Percentiles rank a stretch among this genome's conserved stretches.
phyloP scores from a whole-genome alignment of 225 moss, liverwort and hornwort genomes.

The Pseudoscleropodium purum region DNA sequence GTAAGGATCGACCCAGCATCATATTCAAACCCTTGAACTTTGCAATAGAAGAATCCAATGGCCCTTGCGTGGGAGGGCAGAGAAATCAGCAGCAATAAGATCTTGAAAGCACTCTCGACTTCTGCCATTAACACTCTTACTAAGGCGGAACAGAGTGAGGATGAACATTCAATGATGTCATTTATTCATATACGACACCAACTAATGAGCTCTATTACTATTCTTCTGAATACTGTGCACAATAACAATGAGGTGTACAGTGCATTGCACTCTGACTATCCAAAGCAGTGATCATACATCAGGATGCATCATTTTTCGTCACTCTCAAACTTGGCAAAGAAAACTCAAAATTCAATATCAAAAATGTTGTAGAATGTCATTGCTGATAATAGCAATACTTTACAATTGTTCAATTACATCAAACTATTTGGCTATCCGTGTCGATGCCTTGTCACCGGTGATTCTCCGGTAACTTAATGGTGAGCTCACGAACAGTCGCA shows the following conservation, averaged over 20 bases:
- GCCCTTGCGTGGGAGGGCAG: background rate
- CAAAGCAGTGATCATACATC: background rate
- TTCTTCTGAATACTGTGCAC: constrained; percentile 11
- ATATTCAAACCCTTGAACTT: background rate
- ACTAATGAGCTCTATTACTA: background rate
- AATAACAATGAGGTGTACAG: constrained; percentile 42
- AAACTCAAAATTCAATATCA: background rate
- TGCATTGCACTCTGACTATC: constrained; percentile 23
- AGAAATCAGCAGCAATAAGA: background rate
- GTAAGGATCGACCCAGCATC: background rate
- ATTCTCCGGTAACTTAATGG: constrained; percentile 11
- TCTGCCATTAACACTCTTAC: background rate
- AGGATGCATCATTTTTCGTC: constrained; percentile 6
- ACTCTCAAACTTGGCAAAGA: constrained; percentile 23
- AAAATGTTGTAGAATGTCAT: constrained; percentile 10
- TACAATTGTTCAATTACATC: constrained; percentile 1
- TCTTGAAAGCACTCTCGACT: background rate
- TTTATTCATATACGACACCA: background rate
- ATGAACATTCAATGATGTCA: background rate
- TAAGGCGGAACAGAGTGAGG: background rate
- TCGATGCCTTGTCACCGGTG: background rate
- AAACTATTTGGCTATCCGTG: background rate
- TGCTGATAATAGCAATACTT: background rate
- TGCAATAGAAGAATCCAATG: background rate
- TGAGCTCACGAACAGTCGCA: constrained; percentile 43